Percentiles rank a stretch among this genome's conserved stretches.
Conservation (phyloP, 768 basidiomycete genomes). For the Leucogyrophana mollusca region DNA sequence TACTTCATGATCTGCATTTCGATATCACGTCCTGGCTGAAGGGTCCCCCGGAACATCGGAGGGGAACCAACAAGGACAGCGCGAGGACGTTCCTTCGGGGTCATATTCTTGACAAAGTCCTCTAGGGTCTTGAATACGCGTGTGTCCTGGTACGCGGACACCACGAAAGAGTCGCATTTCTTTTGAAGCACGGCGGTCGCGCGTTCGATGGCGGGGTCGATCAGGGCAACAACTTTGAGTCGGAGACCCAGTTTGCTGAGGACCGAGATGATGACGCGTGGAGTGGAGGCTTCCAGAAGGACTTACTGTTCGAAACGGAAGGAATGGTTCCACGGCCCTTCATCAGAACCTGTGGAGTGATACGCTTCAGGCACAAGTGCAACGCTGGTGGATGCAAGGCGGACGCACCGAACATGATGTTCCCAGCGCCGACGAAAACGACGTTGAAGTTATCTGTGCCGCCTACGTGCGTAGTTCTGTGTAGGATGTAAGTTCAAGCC, state of each 20-base stretch:
- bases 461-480: constrained; percentile 49
- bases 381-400: constrained; percentile 1
- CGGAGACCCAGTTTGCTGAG: constrained; percentile 89
- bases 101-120: constrained; percentile 75
- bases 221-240: constrained; percentile 92
- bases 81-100: constrained; percentile 64
- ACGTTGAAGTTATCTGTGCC: constrained; percentile 86
- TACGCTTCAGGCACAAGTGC: background rate
- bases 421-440: constrained; percentile 92
- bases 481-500: constrained; percentile 6
- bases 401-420: constrained; percentile 91
- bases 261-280: constrained; percentile 9
- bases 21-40: constrained; percentile 73
- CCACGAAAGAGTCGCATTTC: constrained; percentile 92
- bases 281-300: background rate
- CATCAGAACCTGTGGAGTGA: constrained; percentile 62
- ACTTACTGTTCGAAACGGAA: constrained; percentile 86
- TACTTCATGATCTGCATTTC: constrained; percentile 83
- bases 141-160: constrained; percentile 89
- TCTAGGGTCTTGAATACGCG: constrained; percentile 81
- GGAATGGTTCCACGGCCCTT: constrained; percentile 92
- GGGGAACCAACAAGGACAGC: constrained; percentile 89
- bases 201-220: constrained; percentile 87
- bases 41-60: constrained; percentile 89
- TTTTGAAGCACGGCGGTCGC: constrained; percentile 78